phyloP scores from a whole-genome alignment of 768 basidiomycete genomes.

The Cyathus striatus region DNA sequence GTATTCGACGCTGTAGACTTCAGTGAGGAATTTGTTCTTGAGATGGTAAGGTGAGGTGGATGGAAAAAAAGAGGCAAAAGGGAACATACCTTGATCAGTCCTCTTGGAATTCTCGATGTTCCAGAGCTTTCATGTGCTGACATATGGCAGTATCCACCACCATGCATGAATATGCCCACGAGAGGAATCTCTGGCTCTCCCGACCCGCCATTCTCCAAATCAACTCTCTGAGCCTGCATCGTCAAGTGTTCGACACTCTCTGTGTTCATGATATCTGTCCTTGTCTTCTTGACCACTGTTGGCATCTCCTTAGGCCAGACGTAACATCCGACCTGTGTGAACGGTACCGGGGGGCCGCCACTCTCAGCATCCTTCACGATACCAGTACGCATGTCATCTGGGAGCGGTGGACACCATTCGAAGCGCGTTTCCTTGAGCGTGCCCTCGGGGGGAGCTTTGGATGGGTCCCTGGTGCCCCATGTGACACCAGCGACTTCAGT shows the following conservation, averaged over 20 bases:
- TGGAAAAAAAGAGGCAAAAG: not conserved
- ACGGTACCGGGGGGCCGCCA: no score
- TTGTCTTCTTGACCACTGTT: conserved; percentile 5
- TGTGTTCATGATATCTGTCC: not conserved
- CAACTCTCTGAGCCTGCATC: conserved; percentile 3
- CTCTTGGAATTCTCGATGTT: conserved; percentile 44
- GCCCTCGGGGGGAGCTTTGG: conserved; percentile 21
- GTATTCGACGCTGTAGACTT: conserved; percentile 45
- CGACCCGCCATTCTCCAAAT: conserved; percentile 20
- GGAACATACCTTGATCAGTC: conserved; percentile 33
- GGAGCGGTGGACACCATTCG: conserved; percentile 41
- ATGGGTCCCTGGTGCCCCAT: conserved; percentile 45
- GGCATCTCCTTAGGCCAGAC: conserved; percentile 37
- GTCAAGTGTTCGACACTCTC: conserved; percentile 5
- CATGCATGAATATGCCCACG: conserved; percentile 48
- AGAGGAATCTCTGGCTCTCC: conserved; percentile 22
- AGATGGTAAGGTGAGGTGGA: not conserved
- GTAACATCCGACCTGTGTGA: conserved; percentile 39
- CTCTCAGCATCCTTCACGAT: conserved; percentile 31
- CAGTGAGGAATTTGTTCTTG: conserved; percentile 26
- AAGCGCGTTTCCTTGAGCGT: conserved; percentile 42
- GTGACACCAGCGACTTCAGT: conserved; percentile 54
- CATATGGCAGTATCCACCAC: conserved; percentile 55
- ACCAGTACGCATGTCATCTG: conserved; percentile 32
- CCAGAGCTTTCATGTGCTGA: conserved; percentile 45